Conservation (phyloP, 768 basidiomycete species). For the Harrya chromipes region DNA sequence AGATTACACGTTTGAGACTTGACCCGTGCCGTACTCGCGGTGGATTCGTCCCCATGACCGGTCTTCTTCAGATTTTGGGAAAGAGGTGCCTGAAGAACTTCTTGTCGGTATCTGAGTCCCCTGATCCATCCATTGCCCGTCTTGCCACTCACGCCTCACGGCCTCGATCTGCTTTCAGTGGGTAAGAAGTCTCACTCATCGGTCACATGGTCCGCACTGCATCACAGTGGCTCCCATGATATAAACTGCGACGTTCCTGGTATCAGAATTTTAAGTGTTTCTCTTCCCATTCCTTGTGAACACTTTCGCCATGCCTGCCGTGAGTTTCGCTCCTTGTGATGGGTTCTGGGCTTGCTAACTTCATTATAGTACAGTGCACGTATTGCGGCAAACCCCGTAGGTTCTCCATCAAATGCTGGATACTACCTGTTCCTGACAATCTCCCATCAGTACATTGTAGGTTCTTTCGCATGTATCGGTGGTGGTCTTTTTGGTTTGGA, state of each 20-base stretch:
- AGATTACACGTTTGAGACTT: too few species aligned
- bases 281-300: not conserved
- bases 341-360: not conserved
- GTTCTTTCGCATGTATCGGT: constrained; percentile 79
- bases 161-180: not conserved
- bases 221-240: not conserved
- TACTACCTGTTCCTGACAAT: constrained; percentile 7
- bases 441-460: constrained; percentile 64
- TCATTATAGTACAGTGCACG: constrained; percentile 46
- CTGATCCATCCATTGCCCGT: too few species aligned
- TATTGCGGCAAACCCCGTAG: constrained; percentile 58
- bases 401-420: constrained; percentile 3
- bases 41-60: too few species aligned
- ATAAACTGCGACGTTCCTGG: constrained; percentile 11
- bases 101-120: too few species aligned
- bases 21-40: too few species aligned
- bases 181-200: not conserved
- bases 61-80: too few species aligned
- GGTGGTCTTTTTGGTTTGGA: constrained; percentile 79
- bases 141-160: not conserved
- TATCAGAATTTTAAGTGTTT: not conserved
- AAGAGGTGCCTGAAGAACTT: too few species aligned
- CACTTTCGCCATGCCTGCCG: constrained; percentile 23
- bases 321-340: constrained; percentile 7
- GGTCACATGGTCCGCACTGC: constrained; percentile 6